Conservation (phyloP, 2,329 filamentous ascomycete species). For the Talaromyces sp. region DNA sequence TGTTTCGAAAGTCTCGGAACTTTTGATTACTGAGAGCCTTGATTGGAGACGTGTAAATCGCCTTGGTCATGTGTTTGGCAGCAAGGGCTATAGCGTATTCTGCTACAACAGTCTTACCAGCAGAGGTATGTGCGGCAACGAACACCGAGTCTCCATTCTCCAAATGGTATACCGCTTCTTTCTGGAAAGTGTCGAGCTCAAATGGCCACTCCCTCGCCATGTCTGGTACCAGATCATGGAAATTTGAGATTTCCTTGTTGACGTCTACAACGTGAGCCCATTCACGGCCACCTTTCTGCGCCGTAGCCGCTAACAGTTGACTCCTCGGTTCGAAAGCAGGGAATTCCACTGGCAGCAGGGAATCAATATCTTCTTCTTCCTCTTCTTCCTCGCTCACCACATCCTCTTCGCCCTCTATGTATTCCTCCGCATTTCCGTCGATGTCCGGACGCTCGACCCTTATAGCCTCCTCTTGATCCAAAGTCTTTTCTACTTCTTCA, state of each 20-base stretch:
- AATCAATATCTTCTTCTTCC: constrained; percentile 66
- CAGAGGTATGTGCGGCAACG: constrained; percentile 94
- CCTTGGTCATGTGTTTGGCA: constrained; percentile 98
- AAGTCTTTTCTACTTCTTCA: constrained; percentile 64
- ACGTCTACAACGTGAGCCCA: constrained; percentile 99
- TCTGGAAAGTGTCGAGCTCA: constrained; percentile 96
- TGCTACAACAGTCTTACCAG: constrained; percentile 95
- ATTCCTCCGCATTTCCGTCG: constrained; percentile 31
- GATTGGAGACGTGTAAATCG: constrained; percentile 97
- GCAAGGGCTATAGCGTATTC: constrained; percentile 97
- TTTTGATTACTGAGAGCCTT: constrained; percentile 98
- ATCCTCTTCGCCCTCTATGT: constrained; percentile 27
- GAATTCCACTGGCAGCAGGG: constrained; percentile 85
- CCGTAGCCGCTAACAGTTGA: constrained; percentile 66
- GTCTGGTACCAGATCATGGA: constrained; percentile 85
- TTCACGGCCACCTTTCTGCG: constrained; percentile 73
- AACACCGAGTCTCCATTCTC: constrained; percentile 97
- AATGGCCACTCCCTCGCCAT: constrained; percentile 98
- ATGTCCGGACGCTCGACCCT: constrained; percentile 51
- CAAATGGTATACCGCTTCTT: constrained; percentile 95
- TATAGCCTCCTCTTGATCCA: constrained; percentile 46
- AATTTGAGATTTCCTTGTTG: constrained; percentile 89
- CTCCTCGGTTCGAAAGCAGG: constrained; percentile 82
- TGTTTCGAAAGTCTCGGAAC: constrained; percentile 86
- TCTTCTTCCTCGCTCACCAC: constrained; percentile 34